These are phyloP conservation scores for Rhizopus microsporus DNA, from an alignment of 371 early-diverging fungal species.

Conservation along the genomic window DNA sequence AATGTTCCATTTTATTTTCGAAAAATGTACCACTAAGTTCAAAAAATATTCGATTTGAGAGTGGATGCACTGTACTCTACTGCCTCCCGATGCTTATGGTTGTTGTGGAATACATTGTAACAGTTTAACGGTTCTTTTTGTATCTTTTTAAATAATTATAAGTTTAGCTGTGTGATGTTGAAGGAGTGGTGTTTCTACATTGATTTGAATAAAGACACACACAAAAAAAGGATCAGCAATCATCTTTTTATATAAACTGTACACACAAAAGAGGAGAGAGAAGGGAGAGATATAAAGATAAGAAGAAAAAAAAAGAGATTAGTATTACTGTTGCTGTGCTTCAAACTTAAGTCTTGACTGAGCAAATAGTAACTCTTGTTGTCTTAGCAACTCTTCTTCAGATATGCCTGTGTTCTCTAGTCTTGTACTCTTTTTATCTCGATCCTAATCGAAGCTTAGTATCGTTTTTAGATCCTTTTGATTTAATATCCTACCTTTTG, in stretches of 20 bases:
- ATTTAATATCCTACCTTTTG: conserved; percentile 61
- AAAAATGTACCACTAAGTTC: too few species aligned
- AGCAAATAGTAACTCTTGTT: conserved; percentile 94
- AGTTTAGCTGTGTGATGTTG: too few species aligned
- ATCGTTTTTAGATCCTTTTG: not conserved
- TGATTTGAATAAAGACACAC: not conserved
- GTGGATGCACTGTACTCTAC: too few species aligned
- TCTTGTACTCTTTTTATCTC: conserved; percentile 85
- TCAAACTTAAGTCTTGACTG: conserved; percentile 81
- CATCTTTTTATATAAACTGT: conserved; percentile 7
- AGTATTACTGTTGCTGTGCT: conserved; percentile 55
- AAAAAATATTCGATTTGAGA: too few species aligned
- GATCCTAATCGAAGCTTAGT: conserved; percentile 60
- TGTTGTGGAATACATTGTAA: too few species aligned
- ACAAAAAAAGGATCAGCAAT: not conserved
- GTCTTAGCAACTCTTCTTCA: conserved; percentile 86
- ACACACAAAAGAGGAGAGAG: conserved; percentile 13
- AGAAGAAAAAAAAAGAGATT: not conserved
- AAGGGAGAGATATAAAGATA: too few species aligned
- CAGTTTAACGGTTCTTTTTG: too few species aligned
- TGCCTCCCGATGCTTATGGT: too few species aligned
- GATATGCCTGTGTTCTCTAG: conserved; percentile 89
- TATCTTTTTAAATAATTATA: too few species aligned
- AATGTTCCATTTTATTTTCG: too few species aligned
- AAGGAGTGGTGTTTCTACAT: too few species aligned